Evolutionary conservation across 768 basidiomycete species (phyloP).

Genomic region (Obba rivulosa): DNA sequence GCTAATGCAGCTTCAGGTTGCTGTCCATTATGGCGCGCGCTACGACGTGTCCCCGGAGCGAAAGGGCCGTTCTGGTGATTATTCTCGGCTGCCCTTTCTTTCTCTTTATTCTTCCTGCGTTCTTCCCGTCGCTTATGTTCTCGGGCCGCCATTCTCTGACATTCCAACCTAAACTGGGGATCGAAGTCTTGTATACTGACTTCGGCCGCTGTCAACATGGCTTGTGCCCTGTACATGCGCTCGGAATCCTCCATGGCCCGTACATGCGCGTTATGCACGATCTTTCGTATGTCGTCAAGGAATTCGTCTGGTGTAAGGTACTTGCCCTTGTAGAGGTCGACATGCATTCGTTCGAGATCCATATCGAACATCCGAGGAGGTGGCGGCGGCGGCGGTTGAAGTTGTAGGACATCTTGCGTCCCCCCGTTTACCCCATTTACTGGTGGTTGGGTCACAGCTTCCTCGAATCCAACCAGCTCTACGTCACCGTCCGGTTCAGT

Average conservation of each 20-base stretch:
- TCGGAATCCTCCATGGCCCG: constrained; percentile 63
- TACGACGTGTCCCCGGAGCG: constrained; percentile 57
- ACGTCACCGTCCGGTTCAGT: constrained; percentile 36
- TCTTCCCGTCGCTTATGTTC: constrained; percentile 66
- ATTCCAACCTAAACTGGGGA: constrained; percentile 70
- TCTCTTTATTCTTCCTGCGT: constrained; percentile 26
- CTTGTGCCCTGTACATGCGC: constrained; percentile 73
- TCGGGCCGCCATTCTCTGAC: constrained; percentile 78
- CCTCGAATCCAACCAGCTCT: constrained; percentile 32
- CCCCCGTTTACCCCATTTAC: constrained; percentile 33
- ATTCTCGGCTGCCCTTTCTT: constrained; percentile 15
- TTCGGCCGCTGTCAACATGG: constrained; percentile 83
- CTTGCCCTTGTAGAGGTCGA: constrained; percentile 73
- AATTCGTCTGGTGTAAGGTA: constrained; percentile 90
- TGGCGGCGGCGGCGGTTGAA: constrained; percentile 31
- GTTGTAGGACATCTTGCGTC: constrained; percentile 19
- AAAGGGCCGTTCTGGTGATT: constrained; percentile 31
- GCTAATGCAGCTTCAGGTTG: constrained; percentile 68
- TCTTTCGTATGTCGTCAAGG: constrained; percentile 75
- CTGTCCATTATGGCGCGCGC: constrained; percentile 68
- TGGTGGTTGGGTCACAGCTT: constrained; percentile 12
- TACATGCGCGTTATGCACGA: constrained; percentile 68
- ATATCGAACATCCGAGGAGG: constrained; percentile 67
- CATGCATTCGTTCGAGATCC: constrained; percentile 90
- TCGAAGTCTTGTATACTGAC: constrained; percentile 88